Evolutionary conservation across 805 yeast species (phyloP).

Genomic region (Priceomyces carsonii): DNA sequence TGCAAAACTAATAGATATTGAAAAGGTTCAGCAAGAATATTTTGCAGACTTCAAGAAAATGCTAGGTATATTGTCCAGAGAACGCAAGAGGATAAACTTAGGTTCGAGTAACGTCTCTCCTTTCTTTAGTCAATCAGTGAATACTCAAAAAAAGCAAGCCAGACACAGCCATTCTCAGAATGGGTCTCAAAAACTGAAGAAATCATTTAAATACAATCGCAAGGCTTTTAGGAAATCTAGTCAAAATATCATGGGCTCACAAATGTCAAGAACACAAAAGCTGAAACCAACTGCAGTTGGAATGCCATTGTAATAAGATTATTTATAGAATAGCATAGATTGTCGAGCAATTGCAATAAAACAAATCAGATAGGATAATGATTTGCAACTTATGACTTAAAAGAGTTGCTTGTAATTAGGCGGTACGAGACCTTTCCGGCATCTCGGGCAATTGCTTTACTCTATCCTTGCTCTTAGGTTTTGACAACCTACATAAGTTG

Average conservation of each 20-base stretch:
- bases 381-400: no score
- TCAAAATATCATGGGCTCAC: slow-evolving; percentile 3
- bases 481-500: no score
- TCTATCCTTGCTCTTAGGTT: no score
- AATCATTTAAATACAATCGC: not conserved
- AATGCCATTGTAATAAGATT: slow-evolving; percentile 9
- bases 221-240: slow-evolving; percentile 3
- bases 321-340: no score
- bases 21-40: slow-evolving; percentile 27
- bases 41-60: slow-evolving; percentile 42
- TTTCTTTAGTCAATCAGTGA: slow-evolving; percentile 4
- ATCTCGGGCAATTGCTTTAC: no score
- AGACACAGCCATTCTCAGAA: not conserved
- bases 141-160: not conserved
- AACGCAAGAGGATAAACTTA: slow-evolving; percentile 23
- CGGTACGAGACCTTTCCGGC: no score
- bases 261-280: slow-evolving; percentile 1
- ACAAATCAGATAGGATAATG: no score
- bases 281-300: slow-evolving; percentile 1
- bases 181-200: slow-evolving; percentile 3
- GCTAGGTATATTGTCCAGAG: slow-evolving; percentile 32
- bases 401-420: no score
- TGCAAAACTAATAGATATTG: slow-evolving; percentile 36
- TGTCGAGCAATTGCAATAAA: no score
- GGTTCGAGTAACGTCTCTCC: slow-evolving; percentile 1